Evolutionary conservation across 75 land plant species (phyloP).

Genomic region (Pinus taeda): DNA sequence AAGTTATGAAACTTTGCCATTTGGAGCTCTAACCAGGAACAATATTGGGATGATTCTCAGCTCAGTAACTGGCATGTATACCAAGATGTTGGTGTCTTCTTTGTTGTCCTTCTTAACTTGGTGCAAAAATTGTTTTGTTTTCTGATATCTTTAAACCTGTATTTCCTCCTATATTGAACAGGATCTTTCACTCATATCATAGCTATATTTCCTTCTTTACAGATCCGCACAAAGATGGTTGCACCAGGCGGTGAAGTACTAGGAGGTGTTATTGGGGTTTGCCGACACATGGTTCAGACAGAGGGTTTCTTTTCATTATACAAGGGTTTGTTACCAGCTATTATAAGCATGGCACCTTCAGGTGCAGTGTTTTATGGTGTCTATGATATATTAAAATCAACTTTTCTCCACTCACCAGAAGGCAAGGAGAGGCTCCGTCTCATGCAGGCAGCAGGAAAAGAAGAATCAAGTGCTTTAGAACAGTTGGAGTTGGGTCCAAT

Average conservation of each 20-base stretch:
- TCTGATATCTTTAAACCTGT: background rate
- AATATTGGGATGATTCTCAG: too few species aligned
- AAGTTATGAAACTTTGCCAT: too few species aligned
- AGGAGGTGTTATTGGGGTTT: conserved; percentile 80
- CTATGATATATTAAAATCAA: conserved; percentile 77
- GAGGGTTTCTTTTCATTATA: conserved; percentile 75
- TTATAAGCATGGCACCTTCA: conserved; percentile 77
- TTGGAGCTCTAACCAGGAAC: too few species aligned
- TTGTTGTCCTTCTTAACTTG: too few species aligned
- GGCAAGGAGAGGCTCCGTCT: conserved; percentile 51
- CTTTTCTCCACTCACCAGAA: conserved; percentile 77
- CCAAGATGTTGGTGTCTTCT: too few species aligned
- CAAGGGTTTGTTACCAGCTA: conserved; percentile 66
- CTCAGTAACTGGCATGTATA: too few species aligned
- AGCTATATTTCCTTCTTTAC: conserved; percentile 15
- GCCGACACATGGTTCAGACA: conserved; percentile 64
- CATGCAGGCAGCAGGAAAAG: conserved; percentile 23
- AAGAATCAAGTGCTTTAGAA: conserved; percentile 58
- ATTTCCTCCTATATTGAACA: background rate
- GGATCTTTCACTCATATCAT: background rate
- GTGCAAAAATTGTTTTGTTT: too few species aligned
- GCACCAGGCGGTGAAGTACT: conserved; percentile 89
- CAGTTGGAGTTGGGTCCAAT: conserved; percentile 80
- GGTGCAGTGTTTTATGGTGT: conserved; percentile 94
- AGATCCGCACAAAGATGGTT: conserved; percentile 79